Conservation (phyloP, 192 early-diverging fungal species). For the Glomus cerebriforme region DNA sequence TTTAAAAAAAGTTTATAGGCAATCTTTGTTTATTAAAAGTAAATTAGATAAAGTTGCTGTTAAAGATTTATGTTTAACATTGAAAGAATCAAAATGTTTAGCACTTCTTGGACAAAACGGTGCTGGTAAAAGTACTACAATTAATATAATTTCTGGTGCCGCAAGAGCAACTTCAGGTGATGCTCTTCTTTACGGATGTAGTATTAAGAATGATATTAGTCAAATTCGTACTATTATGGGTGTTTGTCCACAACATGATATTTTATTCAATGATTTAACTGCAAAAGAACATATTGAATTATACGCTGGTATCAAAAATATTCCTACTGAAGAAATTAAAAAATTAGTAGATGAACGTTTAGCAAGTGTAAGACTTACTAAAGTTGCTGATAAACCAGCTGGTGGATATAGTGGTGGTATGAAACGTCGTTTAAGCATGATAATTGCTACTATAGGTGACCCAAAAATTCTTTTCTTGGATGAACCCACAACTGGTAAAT, state of each 20-base stretch:
- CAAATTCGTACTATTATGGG: constrained; percentile 73
- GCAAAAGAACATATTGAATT: constrained; percentile 72
- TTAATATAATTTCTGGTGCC: constrained; percentile 76
- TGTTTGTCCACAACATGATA: constrained; percentile 77
- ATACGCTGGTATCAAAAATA: constrained; percentile 78
- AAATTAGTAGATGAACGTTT: constrained; percentile 65
- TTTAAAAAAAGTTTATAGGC: constrained; percentile 57
- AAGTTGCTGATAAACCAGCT: constrained; percentile 61
- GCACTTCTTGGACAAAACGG: constrained; percentile 77
- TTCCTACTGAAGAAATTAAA: constrained; percentile 52
- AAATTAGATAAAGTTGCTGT: constrained; percentile 55
- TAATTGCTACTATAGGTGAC: constrained; percentile 75
- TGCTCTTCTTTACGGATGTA: constrained; percentile 65
- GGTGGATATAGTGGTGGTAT: constrained; percentile 76
- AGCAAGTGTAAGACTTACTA: constrained; percentile 66
- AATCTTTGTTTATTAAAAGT: constrained; percentile 42
- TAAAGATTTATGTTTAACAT: constrained; percentile 49
- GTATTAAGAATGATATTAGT: constrained; percentile 59
- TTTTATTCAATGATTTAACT: constrained; percentile 75
- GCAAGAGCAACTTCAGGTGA: constrained; percentile 67
- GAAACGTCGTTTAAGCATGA: constrained; percentile 71
- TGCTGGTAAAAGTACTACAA: constrained; percentile 79
- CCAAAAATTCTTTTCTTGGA: constrained; percentile 70
- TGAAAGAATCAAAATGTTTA: constrained; percentile 58
- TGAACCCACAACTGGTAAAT: constrained; percentile 57